These are phyloP conservation scores for Smittium culicis DNA, from an alignment of 371 early-diverging fungal species.

Conservation along the genomic window DNA sequence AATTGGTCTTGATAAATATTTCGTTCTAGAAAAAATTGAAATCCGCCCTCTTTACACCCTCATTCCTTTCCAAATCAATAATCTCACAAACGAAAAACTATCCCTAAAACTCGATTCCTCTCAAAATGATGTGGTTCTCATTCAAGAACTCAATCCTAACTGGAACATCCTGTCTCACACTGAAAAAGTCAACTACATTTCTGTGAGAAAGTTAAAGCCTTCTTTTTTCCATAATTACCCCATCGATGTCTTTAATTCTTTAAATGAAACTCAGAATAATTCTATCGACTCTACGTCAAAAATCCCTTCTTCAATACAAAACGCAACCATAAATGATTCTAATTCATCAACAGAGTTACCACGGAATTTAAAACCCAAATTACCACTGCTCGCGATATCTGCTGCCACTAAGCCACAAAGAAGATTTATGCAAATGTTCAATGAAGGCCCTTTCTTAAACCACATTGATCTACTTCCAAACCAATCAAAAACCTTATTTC, in stretches of 20 bases:
- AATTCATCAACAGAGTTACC: not conserved
- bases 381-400: not conserved
- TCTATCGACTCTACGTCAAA: not conserved
- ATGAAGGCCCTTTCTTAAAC: constrained; percentile 18
- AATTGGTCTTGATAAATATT: not conserved
- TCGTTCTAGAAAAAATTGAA: not conserved
- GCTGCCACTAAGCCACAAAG: constrained; percentile 14
- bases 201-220: not conserved
- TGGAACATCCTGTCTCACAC: constrained; percentile 17
- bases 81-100: constrained; percentile 11
- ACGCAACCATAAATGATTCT: too few species aligned
- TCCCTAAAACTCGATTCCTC: constrained; percentile 10
- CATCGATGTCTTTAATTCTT: not conserved
- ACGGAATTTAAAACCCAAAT: not conserved
- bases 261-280: not conserved
- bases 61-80: constrained; percentile 25
- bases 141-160: constrained; percentile 26
- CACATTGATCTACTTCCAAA: constrained; percentile 11
- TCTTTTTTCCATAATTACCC: not conserved
- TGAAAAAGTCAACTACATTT: constrained; percentile 5
- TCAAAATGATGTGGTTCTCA: constrained; percentile 11
- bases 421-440: constrained; percentile 27
- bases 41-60: constrained; percentile 22
- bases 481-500: constrained; percentile 19
- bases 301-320: not conserved